Evolutionary conservation across 2,329 filamentous ascomycete species (phyloP).

Genomic region (Alternaria sp.): DNA sequence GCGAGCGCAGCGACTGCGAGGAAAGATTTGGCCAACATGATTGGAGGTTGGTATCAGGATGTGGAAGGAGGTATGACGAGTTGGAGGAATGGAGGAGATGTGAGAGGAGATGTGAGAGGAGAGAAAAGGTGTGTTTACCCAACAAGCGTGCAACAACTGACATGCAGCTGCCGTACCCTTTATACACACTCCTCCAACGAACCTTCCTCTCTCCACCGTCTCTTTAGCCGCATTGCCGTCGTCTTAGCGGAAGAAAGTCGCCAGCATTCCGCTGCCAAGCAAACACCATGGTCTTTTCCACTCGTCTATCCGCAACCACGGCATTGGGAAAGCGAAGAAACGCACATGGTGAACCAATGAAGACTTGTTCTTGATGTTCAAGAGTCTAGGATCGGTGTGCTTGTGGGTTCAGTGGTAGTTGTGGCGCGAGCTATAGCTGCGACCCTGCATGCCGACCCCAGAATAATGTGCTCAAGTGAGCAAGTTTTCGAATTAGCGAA

Average conservation of each 20-base stretch:
- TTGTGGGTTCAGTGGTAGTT: background rate
- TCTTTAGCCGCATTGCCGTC: background rate
- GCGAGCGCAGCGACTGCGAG: conserved; percentile 35
- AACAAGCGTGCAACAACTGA: background rate
- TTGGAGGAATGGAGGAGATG: too few species aligned
- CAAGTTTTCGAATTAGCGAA: conserved; percentile 35
- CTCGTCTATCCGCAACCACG: conserved; percentile 6
- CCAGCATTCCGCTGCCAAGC: conserved; percentile 11
- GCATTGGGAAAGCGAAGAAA: conserved; percentile 8
- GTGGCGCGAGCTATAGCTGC: conserved; percentile 41
- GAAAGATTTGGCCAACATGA: conserved; percentile 34
- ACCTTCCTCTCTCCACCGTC: background rate
- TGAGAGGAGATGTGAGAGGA: too few species aligned
- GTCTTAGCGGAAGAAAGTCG: background rate
- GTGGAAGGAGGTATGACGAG: background rate
- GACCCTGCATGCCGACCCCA: conserved; percentile 26
- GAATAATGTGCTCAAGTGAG: conserved; percentile 40
- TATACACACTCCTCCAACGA: conserved; percentile 11
- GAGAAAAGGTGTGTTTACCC: background rate
- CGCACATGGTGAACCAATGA: conserved; percentile 4
- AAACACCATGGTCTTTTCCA: conserved; percentile 7
- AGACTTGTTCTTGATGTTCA: background rate
- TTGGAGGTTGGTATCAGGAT: background rate
- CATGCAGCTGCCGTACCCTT: conserved; percentile 13
- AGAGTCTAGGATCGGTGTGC: background rate